Percentiles rank a stretch among this genome's conserved stretches.
Conservation (phyloP, 495 filamentous ascomycete genomes). For the Geoglossum glabrum region DNA sequence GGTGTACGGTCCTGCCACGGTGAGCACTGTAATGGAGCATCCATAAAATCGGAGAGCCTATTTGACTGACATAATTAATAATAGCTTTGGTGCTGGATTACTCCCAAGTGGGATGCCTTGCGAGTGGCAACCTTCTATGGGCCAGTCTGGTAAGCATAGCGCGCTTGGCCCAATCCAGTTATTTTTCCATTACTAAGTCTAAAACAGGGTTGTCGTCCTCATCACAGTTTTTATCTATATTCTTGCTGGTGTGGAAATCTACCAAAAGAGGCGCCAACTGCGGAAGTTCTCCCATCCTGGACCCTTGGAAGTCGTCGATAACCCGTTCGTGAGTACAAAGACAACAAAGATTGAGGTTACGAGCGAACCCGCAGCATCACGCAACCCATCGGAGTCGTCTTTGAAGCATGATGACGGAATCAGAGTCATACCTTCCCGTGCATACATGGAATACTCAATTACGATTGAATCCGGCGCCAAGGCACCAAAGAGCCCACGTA, state of each 20-base stretch:
- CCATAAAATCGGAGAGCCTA: background rate
- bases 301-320: conserved; percentile 21
- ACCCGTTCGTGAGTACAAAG: conserved; percentile 32
- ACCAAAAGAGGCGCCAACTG: conserved; percentile 27
- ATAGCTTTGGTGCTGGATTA: conserved; percentile 71
- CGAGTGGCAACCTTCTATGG: conserved; percentile 66
- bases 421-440: background rate
- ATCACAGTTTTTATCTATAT: conserved; percentile 56
- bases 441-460: conserved; percentile 23
- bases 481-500: conserved; percentile 11
- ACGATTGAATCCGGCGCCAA: conserved; percentile 17
- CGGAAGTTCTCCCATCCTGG: conserved; percentile 22
- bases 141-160: conserved; percentile 45
- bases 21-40: conserved; percentile 11
- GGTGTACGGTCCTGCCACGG: conserved; percentile 58
- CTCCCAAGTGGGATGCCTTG: conserved; percentile 43
- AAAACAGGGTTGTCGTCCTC: conserved; percentile 41
- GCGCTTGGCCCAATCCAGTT: background rate
- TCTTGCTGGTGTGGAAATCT: conserved; percentile 52
- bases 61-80: conserved; percentile 1
- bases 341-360: conserved; percentile 37
- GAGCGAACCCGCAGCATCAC: conserved; percentile 14
- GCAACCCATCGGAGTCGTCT: conserved; percentile 2
- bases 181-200: conserved; percentile 8
- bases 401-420: background rate